These are phyloP conservation scores for Blastobotrys aristatus DNA, from an alignment of 1,139 yeast species.

Conservation along the genomic window DNA sequence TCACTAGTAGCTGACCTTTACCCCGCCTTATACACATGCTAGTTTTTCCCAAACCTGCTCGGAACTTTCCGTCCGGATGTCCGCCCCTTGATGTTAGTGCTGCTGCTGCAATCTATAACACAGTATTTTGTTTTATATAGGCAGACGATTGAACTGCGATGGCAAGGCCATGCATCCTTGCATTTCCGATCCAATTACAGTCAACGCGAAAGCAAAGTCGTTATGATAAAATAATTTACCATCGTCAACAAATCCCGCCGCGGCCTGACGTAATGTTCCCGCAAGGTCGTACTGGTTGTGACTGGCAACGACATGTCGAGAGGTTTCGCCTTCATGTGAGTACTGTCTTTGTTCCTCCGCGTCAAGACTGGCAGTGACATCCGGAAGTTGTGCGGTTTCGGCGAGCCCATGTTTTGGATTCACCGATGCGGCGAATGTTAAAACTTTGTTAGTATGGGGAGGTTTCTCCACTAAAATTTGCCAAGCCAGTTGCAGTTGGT, in stretches of 20 bases:
- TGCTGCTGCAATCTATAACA: no score
- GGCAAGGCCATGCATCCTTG: slow-evolving; percentile 5
- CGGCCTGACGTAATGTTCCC: background rate
- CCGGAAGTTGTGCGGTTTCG: background rate
- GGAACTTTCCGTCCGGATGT: no score
- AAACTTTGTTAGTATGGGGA: background rate
- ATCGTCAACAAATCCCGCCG: background rate
- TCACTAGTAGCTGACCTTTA: no score
- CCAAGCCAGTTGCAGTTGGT: background rate
- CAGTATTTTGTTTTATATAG: no score
- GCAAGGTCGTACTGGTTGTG: background rate
- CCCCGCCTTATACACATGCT: no score
- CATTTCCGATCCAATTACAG: background rate
- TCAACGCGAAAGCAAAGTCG: background rate
- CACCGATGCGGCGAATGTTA: background rate
- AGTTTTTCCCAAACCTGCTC: no score
- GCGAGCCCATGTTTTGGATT: background rate
- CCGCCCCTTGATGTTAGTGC: no score
- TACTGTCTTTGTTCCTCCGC: background rate
- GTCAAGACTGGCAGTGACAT: background rate
- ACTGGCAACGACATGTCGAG: background rate
- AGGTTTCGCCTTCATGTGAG: background rate
- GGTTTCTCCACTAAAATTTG: no score
- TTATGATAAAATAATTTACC: background rate
- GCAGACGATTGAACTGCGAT: background rate